phyloP scores from a whole-genome alignment of 371 early-diverging fungal species.

The Saksenaea oblongispora region DNA sequence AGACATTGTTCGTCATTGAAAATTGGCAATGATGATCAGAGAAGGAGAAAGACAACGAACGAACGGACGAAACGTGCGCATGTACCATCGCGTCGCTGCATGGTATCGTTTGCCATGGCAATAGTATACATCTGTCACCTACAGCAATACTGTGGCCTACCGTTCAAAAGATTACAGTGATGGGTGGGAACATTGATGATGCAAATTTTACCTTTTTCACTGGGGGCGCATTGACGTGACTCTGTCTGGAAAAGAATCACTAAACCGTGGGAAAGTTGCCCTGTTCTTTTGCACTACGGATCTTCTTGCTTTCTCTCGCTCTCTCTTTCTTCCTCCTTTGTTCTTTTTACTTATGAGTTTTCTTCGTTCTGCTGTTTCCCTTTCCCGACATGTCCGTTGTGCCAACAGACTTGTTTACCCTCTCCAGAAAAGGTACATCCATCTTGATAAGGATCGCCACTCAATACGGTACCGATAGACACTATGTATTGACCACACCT shows the following conservation, averaged over 20 bases:
- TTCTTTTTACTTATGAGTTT: slow-evolving; percentile 4
- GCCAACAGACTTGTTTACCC: too few species aligned
- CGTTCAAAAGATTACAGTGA: too few species aligned
- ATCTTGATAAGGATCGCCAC: too few species aligned
- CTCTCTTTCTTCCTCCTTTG: not conserved
- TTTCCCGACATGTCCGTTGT: too few species aligned
- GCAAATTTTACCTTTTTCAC: too few species aligned
- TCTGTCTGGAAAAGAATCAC: not conserved
- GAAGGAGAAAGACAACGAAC: not conserved
- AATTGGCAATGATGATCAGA: not conserved
- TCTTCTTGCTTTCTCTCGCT: not conserved
- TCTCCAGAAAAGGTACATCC: too few species aligned
- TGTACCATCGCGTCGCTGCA: too few species aligned
- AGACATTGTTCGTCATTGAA: not conserved
- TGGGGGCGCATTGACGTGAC: too few species aligned
- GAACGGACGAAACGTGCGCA: not conserved
- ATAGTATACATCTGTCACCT: too few species aligned
- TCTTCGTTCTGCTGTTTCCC: not conserved
- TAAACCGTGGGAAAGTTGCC: slow-evolving; percentile 1
- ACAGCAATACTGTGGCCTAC: too few species aligned
- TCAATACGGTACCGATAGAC: not conserved
- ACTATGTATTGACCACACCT: not conserved
- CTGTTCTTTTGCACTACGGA: not conserved
- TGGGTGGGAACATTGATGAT: too few species aligned
- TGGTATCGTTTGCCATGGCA: too few species aligned